Percentiles rank a stretch among this genome's conserved stretches.
Evolutionary conservation across 2,329 filamentous ascomycete species (phyloP).

Genomic region (Pseudogymnoascus sp.): DNA sequence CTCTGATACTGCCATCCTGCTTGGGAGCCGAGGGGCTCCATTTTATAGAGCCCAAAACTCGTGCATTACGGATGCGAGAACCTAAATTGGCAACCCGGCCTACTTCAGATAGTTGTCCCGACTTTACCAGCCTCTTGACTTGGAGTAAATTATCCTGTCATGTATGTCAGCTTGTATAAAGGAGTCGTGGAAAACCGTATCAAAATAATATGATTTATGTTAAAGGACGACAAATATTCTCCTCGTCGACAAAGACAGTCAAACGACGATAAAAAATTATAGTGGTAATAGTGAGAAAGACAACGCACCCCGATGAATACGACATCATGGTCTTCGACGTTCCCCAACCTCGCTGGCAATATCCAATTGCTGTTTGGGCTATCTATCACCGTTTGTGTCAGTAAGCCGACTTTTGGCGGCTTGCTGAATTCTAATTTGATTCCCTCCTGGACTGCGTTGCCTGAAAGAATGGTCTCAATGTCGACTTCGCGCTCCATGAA

Average conservation of each 20-base stretch:
- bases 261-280: not conserved
- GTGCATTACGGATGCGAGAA: constrained; percentile 68
- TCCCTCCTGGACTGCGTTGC: not conserved
- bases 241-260: not conserved
- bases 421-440: constrained; percentile 18
- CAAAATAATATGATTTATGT: not conserved
- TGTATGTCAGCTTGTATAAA: constrained; percentile 18
- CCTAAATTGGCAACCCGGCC: constrained; percentile 71
- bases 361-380: constrained; percentile 71
- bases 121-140: constrained; percentile 62
- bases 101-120: constrained; percentile 67
- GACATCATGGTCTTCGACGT: constrained; percentile 64
- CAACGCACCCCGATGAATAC: constrained; percentile 71
- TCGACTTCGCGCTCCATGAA: constrained; percentile 5
- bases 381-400: constrained; percentile 69
- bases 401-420: constrained; percentile 55
- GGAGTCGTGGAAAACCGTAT: not conserved
- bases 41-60: constrained; percentile 56
- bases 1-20: not conserved
- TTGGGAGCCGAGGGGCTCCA: not conserved
- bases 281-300: constrained; percentile 11
- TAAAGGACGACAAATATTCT: constrained; percentile 3
- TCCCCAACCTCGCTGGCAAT: constrained; percentile 69
- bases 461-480: constrained; percentile 4
- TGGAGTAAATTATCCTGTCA: constrained; percentile 66